Conservation (phyloP, 495 filamentous ascomycete species). For the Neohortaea acidophila region DNA sequence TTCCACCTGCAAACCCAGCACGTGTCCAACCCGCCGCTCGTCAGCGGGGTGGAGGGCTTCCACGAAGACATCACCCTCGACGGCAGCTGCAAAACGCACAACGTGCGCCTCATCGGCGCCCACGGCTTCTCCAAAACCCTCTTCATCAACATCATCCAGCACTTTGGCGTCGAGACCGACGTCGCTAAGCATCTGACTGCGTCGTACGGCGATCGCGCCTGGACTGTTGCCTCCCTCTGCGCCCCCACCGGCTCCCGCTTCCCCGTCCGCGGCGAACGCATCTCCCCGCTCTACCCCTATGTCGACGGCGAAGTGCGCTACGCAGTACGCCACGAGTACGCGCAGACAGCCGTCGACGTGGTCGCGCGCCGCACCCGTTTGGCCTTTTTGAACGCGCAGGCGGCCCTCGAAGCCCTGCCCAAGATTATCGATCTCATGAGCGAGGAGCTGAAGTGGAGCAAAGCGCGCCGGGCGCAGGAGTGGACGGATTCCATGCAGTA, state of each 20-base stretch:
- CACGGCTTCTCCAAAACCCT: slow-evolving; percentile 91
- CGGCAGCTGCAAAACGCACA: slow-evolving; percentile 81
- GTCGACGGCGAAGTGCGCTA: slow-evolving; percentile 94
- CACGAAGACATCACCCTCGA: slow-evolving; percentile 56
- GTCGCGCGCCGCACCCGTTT: slow-evolving; percentile 74
- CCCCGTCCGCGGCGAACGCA: slow-evolving; percentile 71
- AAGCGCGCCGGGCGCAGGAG: slow-evolving; percentile 57
- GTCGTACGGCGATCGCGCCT: slow-evolving; percentile 89
- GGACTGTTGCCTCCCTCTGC: slow-evolving; percentile 81
- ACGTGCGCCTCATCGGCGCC: slow-evolving; percentile 76
- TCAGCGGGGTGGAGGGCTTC: slow-evolving; percentile 42
- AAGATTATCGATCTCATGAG: slow-evolving; percentile 85
- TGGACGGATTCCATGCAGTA: slow-evolving; percentile 71
- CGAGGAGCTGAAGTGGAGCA: slow-evolving; percentile 73
- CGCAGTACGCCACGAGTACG: slow-evolving; percentile 79
- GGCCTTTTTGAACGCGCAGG: slow-evolving; percentile 91
- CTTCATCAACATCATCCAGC: slow-evolving; percentile 96
- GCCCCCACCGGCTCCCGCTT: slow-evolving; percentile 69
- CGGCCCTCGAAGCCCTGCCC: slow-evolving; percentile 80
- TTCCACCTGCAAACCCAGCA: slow-evolving; percentile 54
- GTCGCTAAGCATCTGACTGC: slow-evolving; percentile 81
- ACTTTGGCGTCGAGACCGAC: slow-evolving; percentile 89
- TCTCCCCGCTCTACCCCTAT: slow-evolving; percentile 77
- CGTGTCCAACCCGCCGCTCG: slow-evolving; percentile 45
- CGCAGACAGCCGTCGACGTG: slow-evolving; percentile 85